These are phyloP conservation scores for Linum lewisii DNA, from an alignment of 345 rosid genomes.

Conservation along the genomic window DNA sequence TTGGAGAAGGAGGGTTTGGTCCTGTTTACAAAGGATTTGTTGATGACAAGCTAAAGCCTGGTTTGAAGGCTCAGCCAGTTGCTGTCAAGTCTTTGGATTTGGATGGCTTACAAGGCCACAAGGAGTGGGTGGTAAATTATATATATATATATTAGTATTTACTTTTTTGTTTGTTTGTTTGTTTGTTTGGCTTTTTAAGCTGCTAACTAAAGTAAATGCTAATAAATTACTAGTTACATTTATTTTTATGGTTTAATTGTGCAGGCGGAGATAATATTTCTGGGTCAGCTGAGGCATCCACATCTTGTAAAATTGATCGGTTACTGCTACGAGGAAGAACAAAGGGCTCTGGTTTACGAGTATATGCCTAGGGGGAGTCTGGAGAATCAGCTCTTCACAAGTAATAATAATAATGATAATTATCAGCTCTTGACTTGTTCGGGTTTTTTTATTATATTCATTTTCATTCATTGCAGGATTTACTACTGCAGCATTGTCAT, in stretches of 20 bases:
- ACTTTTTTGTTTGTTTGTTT: not conserved
- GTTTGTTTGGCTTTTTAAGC: too few relatives aligned
- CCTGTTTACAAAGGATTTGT: conserved; percentile 66
- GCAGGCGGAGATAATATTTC: conserved; percentile 75
- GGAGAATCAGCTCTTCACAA: conserved; percentile 64
- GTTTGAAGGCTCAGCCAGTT: conserved; percentile 52
- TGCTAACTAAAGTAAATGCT: too few relatives aligned
- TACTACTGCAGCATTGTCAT: conserved; percentile 39
- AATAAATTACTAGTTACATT: not conserved
- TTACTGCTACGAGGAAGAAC: conserved; percentile 65
- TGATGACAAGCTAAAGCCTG: conserved; percentile 45
- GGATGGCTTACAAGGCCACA: conserved; percentile 68
- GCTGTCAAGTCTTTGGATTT: conserved; percentile 68
- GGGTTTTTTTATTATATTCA: not conserved
- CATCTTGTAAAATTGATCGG: conserved; percentile 78
- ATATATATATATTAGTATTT: not conserved
- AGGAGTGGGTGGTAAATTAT: conserved; percentile 66
- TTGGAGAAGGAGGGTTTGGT: conserved; percentile 81
- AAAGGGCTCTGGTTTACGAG: conserved; percentile 63
- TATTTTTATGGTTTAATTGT: not conserved
- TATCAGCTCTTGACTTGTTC: not conserved
- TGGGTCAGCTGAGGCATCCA: conserved; percentile 62
- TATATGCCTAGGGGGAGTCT: conserved; percentile 68
- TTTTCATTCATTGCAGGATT: conserved; percentile 29
- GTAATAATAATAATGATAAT: conserved; percentile 35